Evolutionary conservation across 2,329 filamentous ascomycete genomes (phyloP).

Genomic region (Coleophoma cylindrospora): DNA sequence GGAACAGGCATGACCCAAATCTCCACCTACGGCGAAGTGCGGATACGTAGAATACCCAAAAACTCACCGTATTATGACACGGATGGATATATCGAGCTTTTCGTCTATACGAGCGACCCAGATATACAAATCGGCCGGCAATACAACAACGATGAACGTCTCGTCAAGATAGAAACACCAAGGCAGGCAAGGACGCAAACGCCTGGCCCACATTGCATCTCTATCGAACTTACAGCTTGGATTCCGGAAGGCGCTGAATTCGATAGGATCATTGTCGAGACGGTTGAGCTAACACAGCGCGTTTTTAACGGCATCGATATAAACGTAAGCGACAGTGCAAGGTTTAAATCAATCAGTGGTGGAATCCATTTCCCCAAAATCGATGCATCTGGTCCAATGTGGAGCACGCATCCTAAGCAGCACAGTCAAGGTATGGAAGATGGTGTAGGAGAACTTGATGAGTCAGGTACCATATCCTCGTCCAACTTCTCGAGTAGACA

Average conservation of each 20-base stretch:
- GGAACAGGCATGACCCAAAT: slow-evolving; percentile 3
- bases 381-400: background rate
- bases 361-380: slow-evolving; percentile 16
- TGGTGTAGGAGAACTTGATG: background rate
- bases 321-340: slow-evolving; percentile 12
- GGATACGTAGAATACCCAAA: slow-evolving; percentile 14
- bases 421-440: background rate
- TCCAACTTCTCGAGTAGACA: slow-evolving; percentile 11
- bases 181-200: slow-evolving; percentile 7
- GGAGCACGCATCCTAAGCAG: background rate
- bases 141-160: slow-evolving; percentile 14
- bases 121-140: slow-evolving; percentile 10
- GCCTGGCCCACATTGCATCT: slow-evolving; percentile 17
- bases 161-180: slow-evolving; percentile 20
- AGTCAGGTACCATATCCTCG: background rate
- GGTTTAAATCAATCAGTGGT: slow-evolving; percentile 16
- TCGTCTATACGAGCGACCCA: slow-evolving; percentile 18
- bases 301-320: slow-evolving; percentile 19
- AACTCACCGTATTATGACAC: slow-evolving; percentile 10
- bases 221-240: slow-evolving; percentile 23
- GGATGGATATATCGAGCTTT: slow-evolving; percentile 16
- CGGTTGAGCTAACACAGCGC: slow-evolving; percentile 14
- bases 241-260: slow-evolving; percentile 22
- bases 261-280: slow-evolving; percentile 12
- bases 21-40: slow-evolving; percentile 19